Percentiles rank a stretch among this genome's conserved stretches.
phyloP scores from a whole-genome alignment of 768 basidiomycete genomes.

The Lactarius deliciosus region DNA sequence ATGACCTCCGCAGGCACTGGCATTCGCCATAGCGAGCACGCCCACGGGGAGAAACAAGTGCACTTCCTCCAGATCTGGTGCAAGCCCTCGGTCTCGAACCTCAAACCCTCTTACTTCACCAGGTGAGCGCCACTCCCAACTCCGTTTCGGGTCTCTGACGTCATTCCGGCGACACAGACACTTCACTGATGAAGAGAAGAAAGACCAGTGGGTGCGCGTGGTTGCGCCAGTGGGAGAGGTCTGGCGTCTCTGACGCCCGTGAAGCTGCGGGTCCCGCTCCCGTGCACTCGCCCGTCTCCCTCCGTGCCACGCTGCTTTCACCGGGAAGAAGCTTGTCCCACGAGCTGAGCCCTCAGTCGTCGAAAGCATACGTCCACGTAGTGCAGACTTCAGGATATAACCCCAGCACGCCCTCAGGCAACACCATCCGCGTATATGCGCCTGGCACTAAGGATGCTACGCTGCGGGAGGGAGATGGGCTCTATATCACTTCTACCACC shows the following conservation, averaged over 20 bases:
- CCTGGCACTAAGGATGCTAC: constrained; percentile 45
- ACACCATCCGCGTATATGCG: constrained; percentile 52
- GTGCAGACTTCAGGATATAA: constrained; percentile 86
- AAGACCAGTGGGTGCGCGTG: constrained; percentile 63
- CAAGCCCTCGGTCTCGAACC: constrained; percentile 44
- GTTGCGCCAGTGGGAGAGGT: constrained; percentile 69
- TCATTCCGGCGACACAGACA: constrained; percentile 43
- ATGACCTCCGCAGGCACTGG: constrained; percentile 92
- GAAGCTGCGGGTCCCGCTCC: constrained; percentile 81
- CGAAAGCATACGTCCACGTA: constrained; percentile 80
- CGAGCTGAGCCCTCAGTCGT: constrained; percentile 34
- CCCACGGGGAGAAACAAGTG: constrained; percentile 46
- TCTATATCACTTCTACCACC: constrained; percentile 59
- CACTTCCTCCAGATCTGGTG: constrained; percentile 77
- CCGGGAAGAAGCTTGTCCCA: constrained; percentile 53
- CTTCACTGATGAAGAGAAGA: constrained; percentile 81
- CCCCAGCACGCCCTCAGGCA: constrained; percentile 52
- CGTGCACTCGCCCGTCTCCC: constrained; percentile 62
- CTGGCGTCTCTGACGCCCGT: constrained; percentile 59
- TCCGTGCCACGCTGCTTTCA: constrained; percentile 73
- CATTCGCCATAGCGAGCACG: constrained; percentile 78
- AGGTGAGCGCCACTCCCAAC: constrained; percentile 40
- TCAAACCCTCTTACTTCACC: constrained; percentile 82
- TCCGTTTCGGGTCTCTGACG: neutral
- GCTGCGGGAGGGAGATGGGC: constrained; percentile 85